Conservation (phyloP, 2,329 filamentous ascomycete genomes). For the Phialophora tarda region DNA sequence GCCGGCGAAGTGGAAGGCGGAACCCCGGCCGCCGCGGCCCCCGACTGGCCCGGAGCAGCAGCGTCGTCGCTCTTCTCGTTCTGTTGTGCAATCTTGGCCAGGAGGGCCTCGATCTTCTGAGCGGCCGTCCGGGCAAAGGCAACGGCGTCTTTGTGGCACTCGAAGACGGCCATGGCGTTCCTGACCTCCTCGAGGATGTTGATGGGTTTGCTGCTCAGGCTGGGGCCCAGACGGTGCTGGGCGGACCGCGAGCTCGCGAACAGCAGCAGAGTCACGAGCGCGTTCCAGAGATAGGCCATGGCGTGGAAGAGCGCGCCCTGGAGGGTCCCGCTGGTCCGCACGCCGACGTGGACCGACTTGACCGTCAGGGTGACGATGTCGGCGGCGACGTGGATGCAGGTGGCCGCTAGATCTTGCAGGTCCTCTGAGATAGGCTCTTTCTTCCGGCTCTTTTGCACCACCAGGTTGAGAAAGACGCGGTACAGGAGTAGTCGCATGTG, state of each 20-base stretch:
- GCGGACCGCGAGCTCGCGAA: slow-evolving; percentile 9
- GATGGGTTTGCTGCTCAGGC: not conserved
- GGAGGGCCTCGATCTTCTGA: slow-evolving; percentile 5
- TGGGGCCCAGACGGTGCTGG: not conserved
- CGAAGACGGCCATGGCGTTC: not conserved
- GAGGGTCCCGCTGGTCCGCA: slow-evolving; percentile 19
- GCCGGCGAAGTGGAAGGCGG: not conserved
- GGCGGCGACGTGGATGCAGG: slow-evolving; percentile 14
- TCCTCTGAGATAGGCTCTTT: slow-evolving; percentile 8
- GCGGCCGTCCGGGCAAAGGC: slow-evolving; percentile 2
- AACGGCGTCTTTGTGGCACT: not conserved
- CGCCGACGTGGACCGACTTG: slow-evolving; percentile 4
- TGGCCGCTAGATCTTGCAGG: slow-evolving; percentile 13
- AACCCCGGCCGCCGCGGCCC: not conserved
- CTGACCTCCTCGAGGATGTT: slow-evolving; percentile 5
- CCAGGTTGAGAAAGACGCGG: slow-evolving; percentile 27
- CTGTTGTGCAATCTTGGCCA: slow-evolving; percentile 5
- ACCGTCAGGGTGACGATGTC: slow-evolving; percentile 7
- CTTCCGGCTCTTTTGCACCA: slow-evolving; percentile 11
- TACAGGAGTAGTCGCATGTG: slow-evolving; percentile 27
- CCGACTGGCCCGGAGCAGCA: not conserved
- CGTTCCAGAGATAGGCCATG: slow-evolving; percentile 30
- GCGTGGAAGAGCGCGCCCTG: slow-evolving; percentile 23
- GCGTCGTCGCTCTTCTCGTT: not conserved
- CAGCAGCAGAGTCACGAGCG: slow-evolving; percentile 22